These are phyloP conservation scores for Linum usitatissimum DNA, from an alignment of 345 rosid genomes.

Conservation along the genomic window DNA sequence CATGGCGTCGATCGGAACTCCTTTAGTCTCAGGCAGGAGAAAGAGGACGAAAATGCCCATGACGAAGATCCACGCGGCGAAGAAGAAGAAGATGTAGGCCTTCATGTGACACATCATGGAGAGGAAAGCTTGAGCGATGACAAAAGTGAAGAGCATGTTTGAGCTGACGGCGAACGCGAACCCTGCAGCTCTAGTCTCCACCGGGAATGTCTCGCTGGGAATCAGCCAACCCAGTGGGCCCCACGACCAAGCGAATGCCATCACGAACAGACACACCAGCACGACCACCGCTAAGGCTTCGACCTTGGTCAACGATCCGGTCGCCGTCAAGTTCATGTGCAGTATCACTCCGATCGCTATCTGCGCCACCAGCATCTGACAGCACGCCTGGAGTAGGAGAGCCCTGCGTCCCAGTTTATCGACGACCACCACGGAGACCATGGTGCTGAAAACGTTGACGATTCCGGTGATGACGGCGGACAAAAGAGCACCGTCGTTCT, in stretches of 20 bases:
- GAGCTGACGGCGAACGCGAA: conserved; percentile 48
- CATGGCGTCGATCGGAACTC: conserved; percentile 44
- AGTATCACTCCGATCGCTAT: conserved; percentile 39
- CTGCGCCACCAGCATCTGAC: conserved; percentile 36
- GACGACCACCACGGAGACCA: conserved; percentile 25
- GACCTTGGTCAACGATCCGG: conserved; percentile 22
- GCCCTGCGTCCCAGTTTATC: conserved; percentile 26
- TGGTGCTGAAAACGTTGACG: conserved; percentile 27
- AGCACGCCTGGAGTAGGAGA: conserved; percentile 36
- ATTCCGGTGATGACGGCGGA: conserved; percentile 24
- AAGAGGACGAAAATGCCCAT: conserved; percentile 45
- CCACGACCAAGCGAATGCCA: conserved; percentile 77
- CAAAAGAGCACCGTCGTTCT: conserved; percentile 17
- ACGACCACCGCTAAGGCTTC: conserved; percentile 37
- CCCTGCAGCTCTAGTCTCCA: conserved; percentile 57
- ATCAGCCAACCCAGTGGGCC: conserved; percentile 78
- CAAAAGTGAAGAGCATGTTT: conserved; percentile 77
- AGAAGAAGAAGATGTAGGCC: conserved; percentile 51
- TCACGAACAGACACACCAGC: conserved; percentile 46
- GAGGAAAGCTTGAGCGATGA: conserved; percentile 67
- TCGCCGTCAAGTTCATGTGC: conserved; percentile 20
- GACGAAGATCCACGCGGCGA: conserved; percentile 42
- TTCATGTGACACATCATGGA: conserved; percentile 45
- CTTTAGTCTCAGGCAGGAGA: conserved; percentile 48
- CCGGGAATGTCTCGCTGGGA: conserved; percentile 59